Base-by-base conservation (phyloP, 108 stramenopile species). In the Chaetoceros tenuissimus region DNA sequence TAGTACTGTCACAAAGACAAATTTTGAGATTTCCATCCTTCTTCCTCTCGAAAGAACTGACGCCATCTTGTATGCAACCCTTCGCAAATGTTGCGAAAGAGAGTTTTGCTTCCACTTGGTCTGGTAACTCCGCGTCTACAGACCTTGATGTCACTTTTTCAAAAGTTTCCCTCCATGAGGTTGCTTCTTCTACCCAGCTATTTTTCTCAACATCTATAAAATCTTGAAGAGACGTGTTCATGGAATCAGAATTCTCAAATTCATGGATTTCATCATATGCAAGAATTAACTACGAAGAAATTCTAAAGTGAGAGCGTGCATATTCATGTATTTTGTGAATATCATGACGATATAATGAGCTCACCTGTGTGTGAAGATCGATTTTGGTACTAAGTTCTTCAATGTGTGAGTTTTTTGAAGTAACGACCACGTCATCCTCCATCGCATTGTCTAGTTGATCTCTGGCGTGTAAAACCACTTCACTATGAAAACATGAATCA, bases 201-300 rank as follows among this genome's bases (percentile, higher is more conserved):
- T 21, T 29, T 19, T 46, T 20, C 17, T 52, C 31, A 20, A 54
- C 48, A 55, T 62, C 59, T 3, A 67, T 67, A 24, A 67, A 51
- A 13, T 59, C 57, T 43, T 64, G 60, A 53, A 48, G 20, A 31
- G 25, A 24, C 2, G 28, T 21, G 3, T 28, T 28, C 2, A 55
- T 19, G 16, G 17, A 45, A 51, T 54, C 63, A 22, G 55, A 48
- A 16, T 47, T 51, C 54, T 90, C 88, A 57, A 77, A 85, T 29
- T 69, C 63, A 48, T 82, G 75, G 23, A 90, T 60, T 17, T 73
- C 57, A 52, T 82, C 77, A 53, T 78, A 90, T 13, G 82, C 84
- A 26, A 48, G 46, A 27, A 77, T 48, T 3, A 75, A 31, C 22
- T 59, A 51, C 3, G 67, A 57, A n/a, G 54, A 40, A 7, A 20